phyloP scores from a whole-genome alignment of 495 filamentous ascomycete species.

The Trichoderma reesei region DNA sequence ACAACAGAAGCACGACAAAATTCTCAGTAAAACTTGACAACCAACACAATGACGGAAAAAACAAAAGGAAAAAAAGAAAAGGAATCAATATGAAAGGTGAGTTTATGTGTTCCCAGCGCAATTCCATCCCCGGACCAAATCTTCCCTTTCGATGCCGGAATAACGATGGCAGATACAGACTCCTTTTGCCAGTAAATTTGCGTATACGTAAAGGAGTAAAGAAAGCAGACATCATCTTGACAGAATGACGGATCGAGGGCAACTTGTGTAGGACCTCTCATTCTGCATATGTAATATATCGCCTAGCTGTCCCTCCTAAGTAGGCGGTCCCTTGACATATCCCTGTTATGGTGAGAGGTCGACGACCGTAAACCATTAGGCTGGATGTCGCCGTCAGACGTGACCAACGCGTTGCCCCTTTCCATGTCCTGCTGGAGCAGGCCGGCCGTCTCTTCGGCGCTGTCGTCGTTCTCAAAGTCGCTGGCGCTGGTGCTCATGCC shows the following conservation, averaged over 20 bases:
- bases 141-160: neutral
- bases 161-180: neutral
- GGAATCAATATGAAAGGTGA: no score
- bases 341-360: neutral
- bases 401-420: slow-evolving; percentile 17
- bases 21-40: neutral
- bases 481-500: slow-evolving; percentile 17
- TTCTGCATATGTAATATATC: no score
- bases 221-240: neutral
- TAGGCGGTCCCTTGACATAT: neutral
- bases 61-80: slow-evolving; percentile 12
- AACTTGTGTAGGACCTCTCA: no score
- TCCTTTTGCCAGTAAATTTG: no score
- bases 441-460: slow-evolving; percentile 18
- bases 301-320: neutral
- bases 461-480: slow-evolving; percentile 16
- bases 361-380: neutral
- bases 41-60: neutral
- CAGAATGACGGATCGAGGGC: no score
- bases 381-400: slow-evolving; percentile 19
- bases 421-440: slow-evolving; percentile 18
- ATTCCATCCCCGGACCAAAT: neutral
- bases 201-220: neutral
- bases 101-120: neutral
- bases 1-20: no score